Evolutionary conservation across 73 alveolate genomes (phyloP).

Genomic region (Symbiodinium natans): DNA sequence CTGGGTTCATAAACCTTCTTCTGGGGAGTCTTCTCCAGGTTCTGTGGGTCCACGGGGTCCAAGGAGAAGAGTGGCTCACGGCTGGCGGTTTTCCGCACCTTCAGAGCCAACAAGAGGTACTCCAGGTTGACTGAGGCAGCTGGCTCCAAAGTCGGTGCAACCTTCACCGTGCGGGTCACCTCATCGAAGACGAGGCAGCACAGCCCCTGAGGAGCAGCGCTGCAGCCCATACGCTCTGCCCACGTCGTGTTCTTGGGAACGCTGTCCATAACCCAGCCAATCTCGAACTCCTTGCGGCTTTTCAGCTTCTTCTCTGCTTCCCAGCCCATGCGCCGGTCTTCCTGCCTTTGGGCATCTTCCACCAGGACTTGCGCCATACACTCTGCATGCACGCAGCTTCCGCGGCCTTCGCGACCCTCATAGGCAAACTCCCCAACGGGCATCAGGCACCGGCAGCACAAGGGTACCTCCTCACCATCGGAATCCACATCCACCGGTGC

Average conservation of each 20-base stretch:
- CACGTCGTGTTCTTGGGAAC: conserved; percentile 46
- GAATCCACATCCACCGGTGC: conserved; percentile 51
- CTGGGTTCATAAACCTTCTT: conserved; percentile 33
- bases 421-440: conserved; percentile 86
- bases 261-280: conserved; percentile 84
- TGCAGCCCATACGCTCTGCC: conserved; percentile 76
- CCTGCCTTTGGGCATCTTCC: conserved; percentile 87
- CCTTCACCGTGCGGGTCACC: neutral
- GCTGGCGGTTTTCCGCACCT: conserved; percentile 54
- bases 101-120: conserved; percentile 60
- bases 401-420: conserved; percentile 85
- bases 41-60: conserved; percentile 64
- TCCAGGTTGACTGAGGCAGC: conserved; percentile 90
- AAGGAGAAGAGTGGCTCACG: conserved; percentile 86
- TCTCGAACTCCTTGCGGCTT: conserved; percentile 86
- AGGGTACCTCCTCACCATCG: conserved; percentile 79
- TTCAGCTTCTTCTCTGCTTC: conserved; percentile 72
- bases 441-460: conserved; percentile 62
- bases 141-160: conserved; percentile 89
- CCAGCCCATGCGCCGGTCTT: conserved; percentile 48
- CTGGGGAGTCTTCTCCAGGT: neutral
- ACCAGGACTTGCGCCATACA: conserved; percentile 86
- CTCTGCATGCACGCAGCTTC: conserved; percentile 88
- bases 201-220: conserved; percentile 32
- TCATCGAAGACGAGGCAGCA: conserved; percentile 89